Base-by-base conservation (phyloP, 257 asterid species). In the Solanum bukasovii region DNA sequence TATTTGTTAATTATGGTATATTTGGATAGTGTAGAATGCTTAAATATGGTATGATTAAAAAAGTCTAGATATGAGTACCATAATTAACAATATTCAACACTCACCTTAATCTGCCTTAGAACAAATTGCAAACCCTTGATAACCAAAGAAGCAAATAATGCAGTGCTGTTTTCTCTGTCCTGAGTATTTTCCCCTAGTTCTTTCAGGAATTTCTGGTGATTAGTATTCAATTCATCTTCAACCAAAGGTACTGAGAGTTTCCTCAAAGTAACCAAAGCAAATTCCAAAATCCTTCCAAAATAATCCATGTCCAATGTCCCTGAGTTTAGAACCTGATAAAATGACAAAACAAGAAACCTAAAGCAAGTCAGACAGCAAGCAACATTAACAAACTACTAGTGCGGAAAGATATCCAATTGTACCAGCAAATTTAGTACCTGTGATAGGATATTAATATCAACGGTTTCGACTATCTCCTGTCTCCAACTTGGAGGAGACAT, bases 401-500 rank as follows among this genome's bases (percentile, higher is more conserved):
- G 29, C 20, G 73, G 56, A 59, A 71, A 49, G n/a, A 52, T 46
- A 38, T 59, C 63, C 25, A 82, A 67, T 65, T 34, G 38, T 13
- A 68, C 33, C 44, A 81, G 65, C 75, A 85, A 70, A 65, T 35
- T 49, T 37, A 52, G 63, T 63, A 88, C 90, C 90, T 88, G 88
- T 7, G 87, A 67, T 44, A 88, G 83, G 38, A 88, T 85, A 52
- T 65, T 88, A 70, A 88, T 63, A 46, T 88, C 90, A 77, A 88
- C 21, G 5, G 35, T 77, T 65, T 85, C 88, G 46, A 75, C 88
- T 31, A 88, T 88, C 71, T 85, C 90, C 75, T 78, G 86, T 67
- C 86, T 88, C 88, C 90, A 88, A 74, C 88, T 85, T 34, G 88
- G 77, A 77, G 88, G 90, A 85, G 90, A 82, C 83, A 88, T 88